Evolutionary conservation across 2,329 filamentous ascomycete genomes (phyloP).

Genomic region (Pleoardoris graminearum): DNA sequence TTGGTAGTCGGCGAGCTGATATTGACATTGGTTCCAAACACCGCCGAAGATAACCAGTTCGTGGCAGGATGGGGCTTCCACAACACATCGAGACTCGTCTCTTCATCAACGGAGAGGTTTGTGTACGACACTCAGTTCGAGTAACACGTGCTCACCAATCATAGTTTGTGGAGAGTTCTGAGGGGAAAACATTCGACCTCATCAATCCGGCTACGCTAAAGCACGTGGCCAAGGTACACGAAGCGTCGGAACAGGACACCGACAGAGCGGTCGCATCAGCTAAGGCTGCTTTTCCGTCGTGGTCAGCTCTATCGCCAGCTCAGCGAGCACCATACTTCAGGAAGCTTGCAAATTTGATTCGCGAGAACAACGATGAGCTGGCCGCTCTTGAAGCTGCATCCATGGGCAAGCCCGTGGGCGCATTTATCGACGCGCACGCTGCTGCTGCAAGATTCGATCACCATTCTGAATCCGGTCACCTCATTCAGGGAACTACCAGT

Average conservation of each 20-base stretch:
- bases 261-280: constrained; percentile 70
- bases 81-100: constrained; percentile 39
- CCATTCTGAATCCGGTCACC: constrained; percentile 74
- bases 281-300: constrained; percentile 72
- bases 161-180: constrained; percentile 36
- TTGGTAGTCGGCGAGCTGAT: too few species aligned
- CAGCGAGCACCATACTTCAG: constrained; percentile 35
- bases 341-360: constrained; percentile 74
- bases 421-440: constrained; percentile 77
- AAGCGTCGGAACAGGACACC: constrained; percentile 56
- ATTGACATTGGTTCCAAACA: too few species aligned
- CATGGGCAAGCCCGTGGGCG: constrained; percentile 82
- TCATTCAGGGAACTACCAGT: constrained; percentile 79
- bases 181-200: constrained; percentile 61
- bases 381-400: constrained; percentile 81
- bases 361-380: constrained; percentile 78
- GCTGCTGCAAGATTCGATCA: constrained; percentile 79
- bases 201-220: constrained; percentile 81
- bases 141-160: constrained; percentile 8
- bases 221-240: constrained; percentile 66
- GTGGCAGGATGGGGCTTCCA: constrained; percentile 30
- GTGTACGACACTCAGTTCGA: not conserved
- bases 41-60: too few species aligned
- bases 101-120: constrained; percentile 42
- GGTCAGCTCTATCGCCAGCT: constrained; percentile 56